Evolutionary conservation across 495 filamentous ascomycete genomes (phyloP).

Genomic region (Xylaria telfairii): DNA sequence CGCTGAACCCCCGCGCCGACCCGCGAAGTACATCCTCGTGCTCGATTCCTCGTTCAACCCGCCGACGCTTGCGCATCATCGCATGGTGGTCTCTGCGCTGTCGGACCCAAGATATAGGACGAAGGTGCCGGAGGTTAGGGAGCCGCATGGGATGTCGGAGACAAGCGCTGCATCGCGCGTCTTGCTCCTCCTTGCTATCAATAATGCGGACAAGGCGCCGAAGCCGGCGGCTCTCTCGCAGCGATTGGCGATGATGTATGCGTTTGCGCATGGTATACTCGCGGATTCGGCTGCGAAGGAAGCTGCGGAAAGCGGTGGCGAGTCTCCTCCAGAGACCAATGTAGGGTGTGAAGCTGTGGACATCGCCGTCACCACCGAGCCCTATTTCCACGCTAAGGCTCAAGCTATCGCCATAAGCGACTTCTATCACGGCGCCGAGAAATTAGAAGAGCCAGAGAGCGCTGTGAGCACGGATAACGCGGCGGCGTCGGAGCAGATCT

Average conservation of each 20-base stretch:
- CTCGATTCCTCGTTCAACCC: constrained; percentile 97
- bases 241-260: constrained; percentile 83
- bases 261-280: constrained; percentile 62
- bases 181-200: constrained; percentile 81
- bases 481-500: constrained; percentile 64
- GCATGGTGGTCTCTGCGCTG: constrained; percentile 74
- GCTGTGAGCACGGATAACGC: background rate
- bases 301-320: background rate
- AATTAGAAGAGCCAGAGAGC: background rate
- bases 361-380: constrained; percentile 79
- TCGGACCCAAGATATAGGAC: constrained; percentile 40
- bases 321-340: background rate
- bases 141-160: background rate
- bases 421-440: constrained; percentile 49
- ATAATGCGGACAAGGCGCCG: constrained; percentile 92
- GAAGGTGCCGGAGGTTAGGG: constrained; percentile 27
- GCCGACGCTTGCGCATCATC: constrained; percentile 81
- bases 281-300: background rate
- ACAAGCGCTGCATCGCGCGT: constrained; percentile 55
- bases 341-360: constrained; percentile 59
- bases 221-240: constrained; percentile 84
- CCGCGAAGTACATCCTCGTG: constrained; percentile 65
- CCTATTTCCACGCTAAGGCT: constrained; percentile 87
- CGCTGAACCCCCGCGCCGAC: constrained; percentile 31
- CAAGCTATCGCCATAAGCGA: constrained; percentile 64